Conservation (phyloP, 2,329 filamentous ascomycete species). For the Ceratocystis smalleyi region DNA sequence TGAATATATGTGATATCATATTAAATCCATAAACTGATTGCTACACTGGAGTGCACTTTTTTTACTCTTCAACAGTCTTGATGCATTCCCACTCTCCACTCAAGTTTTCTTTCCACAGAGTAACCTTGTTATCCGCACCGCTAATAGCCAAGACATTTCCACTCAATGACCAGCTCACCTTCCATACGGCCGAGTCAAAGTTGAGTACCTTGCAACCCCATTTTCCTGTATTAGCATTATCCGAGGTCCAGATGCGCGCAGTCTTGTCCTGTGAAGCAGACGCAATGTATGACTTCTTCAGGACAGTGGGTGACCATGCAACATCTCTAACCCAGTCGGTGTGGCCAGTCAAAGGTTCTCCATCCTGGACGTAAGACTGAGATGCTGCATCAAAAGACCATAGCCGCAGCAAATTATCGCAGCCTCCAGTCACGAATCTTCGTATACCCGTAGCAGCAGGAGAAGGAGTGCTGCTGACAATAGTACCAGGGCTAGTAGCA, state of each 20-base stretch:
- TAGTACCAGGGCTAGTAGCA: constrained; percentile 64
- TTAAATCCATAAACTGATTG: neutral
- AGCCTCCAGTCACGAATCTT: constrained; percentile 86
- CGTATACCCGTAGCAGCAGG: constrained; percentile 48
- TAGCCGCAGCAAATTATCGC: constrained; percentile 84
- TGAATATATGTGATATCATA: neutral
- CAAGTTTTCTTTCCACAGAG: constrained; percentile 95
- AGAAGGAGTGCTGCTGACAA: constrained; percentile 56
- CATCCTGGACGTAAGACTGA: constrained; percentile 46
- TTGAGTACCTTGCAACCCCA: constrained; percentile 77
- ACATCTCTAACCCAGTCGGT: constrained; percentile 96
- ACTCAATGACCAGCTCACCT: constrained; percentile 93
- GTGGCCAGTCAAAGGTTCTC: constrained; percentile 59
- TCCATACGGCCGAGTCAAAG: constrained; percentile 84
- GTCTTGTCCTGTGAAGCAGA: constrained; percentile 93
- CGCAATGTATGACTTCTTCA: constrained; percentile 93
- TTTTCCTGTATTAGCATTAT: constrained; percentile 42
- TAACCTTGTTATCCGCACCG: constrained; percentile 91
- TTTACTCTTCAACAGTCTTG: constrained; percentile 83
- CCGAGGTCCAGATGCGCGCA: constrained; percentile 88
- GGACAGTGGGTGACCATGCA: constrained; percentile 86
- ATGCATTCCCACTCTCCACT: constrained; percentile 94
- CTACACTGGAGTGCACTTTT: neutral
- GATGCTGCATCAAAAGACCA: constrained; percentile 64
- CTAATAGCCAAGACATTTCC: constrained; percentile 92